phyloP scores from a whole-genome alignment of 352 stramenopile species.

The Phytopythium mirpurense region DNA sequence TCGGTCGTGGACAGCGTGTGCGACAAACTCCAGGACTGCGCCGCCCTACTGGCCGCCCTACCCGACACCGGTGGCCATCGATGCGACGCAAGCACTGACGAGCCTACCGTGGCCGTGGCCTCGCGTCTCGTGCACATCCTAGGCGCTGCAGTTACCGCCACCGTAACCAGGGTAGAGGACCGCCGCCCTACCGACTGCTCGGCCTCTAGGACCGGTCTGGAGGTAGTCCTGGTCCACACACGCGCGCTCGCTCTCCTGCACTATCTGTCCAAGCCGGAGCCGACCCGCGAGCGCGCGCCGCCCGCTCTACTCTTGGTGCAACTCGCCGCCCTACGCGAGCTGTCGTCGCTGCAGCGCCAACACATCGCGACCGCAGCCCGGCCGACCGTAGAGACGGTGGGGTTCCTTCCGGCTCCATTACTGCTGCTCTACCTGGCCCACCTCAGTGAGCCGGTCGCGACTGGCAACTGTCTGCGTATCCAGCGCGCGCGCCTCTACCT shows the following conservation, averaged over 20 bases:
- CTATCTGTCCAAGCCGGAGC: not conserved
- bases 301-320: not conserved
- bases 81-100: not conserved
- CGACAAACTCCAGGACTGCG: slow-evolving; percentile 21
- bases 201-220: too few relatives aligned
- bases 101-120: slow-evolving; percentile 2
- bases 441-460: not conserved
- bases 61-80: slow-evolving; percentile 1
- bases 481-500: not conserved
- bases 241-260: not conserved
- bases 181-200: not conserved
- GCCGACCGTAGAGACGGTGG: not conserved
- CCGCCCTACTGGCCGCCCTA: slow-evolving; percentile 12
- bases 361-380: too few relatives aligned
- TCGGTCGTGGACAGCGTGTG: slow-evolving; percentile 13
- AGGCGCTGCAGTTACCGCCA: not conserved
- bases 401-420: not conserved
- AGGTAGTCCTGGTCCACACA: too few relatives aligned
- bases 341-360: not conserved
- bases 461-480: not conserved
- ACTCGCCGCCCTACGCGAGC: not conserved
- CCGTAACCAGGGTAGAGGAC: not conserved
- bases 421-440: not conserved
- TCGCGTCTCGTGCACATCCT: slow-evolving; percentile 11
- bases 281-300: not conserved